These are phyloP conservation scores for Aspergillus nanangensis DNA, from an alignment of 495 filamentous ascomycete species.

Conservation along the genomic window DNA sequence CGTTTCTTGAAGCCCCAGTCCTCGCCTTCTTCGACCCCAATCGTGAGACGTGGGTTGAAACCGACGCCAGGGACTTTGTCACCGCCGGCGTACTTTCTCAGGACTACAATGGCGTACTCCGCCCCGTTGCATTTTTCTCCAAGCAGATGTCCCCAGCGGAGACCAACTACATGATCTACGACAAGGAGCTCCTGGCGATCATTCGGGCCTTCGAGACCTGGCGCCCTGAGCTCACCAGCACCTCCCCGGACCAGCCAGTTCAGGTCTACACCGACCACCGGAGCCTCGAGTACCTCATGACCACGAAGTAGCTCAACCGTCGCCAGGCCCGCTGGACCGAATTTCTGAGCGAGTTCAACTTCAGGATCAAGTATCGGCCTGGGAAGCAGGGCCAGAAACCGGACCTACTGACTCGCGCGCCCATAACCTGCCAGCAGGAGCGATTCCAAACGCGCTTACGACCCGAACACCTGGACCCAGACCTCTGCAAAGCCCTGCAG, in stretches of 20 bases:
- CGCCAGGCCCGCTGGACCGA: conserved; percentile 7
- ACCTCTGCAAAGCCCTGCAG: too few species aligned
- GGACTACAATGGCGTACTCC: neutral
- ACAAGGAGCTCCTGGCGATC: conserved; percentile 25
- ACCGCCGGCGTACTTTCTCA: conserved; percentile 7
- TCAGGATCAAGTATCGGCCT: conserved; percentile 5
- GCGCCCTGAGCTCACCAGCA: conserved; percentile 18
- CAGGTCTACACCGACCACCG: conserved; percentile 18
- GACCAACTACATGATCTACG: conserved; percentile 27
- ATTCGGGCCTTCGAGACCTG: conserved; percentile 24
- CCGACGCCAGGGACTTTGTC: conserved; percentile 10
- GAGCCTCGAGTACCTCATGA: conserved; percentile 24
- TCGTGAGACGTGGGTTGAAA: conserved; percentile 8
- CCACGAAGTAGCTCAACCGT: conserved; percentile 8
- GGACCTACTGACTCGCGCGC: conserved; percentile 13
- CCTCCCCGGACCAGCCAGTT: too few species aligned
- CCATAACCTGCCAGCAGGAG: conserved; percentile 4
- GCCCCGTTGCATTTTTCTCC: conserved; percentile 21
- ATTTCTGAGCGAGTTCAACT: conserved; percentile 11
- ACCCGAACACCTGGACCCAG: too few species aligned
- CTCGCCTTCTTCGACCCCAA: conserved; percentile 7
- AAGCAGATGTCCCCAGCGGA: conserved; percentile 20
- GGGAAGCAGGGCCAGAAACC: conserved; percentile 11
- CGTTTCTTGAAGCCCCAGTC: neutral
- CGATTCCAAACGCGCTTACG: too few species aligned